Evolutionary conservation across 352 stramenopile genomes (phyloP).

Genomic region (Phytopythium delawarense): DNA sequence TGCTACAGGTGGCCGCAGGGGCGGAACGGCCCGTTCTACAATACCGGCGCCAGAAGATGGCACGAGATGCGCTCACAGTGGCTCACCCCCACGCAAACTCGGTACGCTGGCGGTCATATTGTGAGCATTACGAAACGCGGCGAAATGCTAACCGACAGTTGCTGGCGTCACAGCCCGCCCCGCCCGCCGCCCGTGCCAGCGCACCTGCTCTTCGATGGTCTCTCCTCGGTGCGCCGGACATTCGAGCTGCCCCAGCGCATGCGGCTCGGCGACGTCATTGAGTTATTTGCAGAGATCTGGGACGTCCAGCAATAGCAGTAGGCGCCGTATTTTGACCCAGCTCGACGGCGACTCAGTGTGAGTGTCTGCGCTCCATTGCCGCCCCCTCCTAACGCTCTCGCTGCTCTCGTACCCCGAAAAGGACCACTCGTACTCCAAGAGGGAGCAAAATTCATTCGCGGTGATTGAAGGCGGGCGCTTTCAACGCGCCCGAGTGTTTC

Average conservation of each 20-base stretch:
- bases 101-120: slow-evolving; percentile 26
- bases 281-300: slow-evolving; percentile 88
- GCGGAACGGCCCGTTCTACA: slow-evolving; percentile 84
- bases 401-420: background rate
- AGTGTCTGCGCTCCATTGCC: background rate
- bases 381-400: background rate
- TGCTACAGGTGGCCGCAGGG: slow-evolving; percentile 71
- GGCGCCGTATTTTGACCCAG: background rate
- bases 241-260: slow-evolving; percentile 86
- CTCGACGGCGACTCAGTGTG: background rate
- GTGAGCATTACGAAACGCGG: background rate
- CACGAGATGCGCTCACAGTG: slow-evolving; percentile 65
- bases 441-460: slow-evolving; percentile 12
- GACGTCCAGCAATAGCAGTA: slow-evolving; percentile 73
- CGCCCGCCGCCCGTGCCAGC: slow-evolving; percentile 60
- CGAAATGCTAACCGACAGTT: slow-evolving; percentile 3
- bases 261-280: slow-evolving; percentile 78
- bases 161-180: slow-evolving; percentile 42
- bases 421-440: slow-evolving; percentile 1
- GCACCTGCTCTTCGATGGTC: slow-evolving; percentile 77
- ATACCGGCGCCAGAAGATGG: slow-evolving; percentile 74
- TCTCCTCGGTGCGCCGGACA: slow-evolving; percentile 82
- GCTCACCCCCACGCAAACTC: slow-evolving; percentile 64
- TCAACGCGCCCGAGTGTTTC: background rate
- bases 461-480: background rate